Percentiles rank a stretch among this genome's conserved stretches.
Conservation (phyloP, 805 yeast species). For the Metschnikowia sp. region DNA sequence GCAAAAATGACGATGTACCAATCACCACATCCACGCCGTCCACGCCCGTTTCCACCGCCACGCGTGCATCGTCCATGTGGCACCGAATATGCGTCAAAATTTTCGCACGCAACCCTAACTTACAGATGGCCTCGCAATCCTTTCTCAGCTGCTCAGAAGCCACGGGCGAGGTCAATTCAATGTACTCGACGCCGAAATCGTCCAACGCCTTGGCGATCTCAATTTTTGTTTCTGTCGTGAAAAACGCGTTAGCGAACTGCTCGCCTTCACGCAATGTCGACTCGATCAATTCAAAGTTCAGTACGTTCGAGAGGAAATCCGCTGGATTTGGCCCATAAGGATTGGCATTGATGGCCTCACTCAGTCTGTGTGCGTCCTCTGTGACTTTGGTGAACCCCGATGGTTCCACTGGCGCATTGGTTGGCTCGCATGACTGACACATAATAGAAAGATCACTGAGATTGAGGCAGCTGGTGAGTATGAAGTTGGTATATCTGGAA, state of each 20-base stretch:
- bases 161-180: slow-evolving; percentile 95
- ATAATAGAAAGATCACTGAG: background rate
- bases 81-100: slow-evolving; percentile 95
- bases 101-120: slow-evolving; percentile 92
- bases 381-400: slow-evolving; percentile 35
- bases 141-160: slow-evolving; percentile 90
- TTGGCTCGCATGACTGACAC: slow-evolving; percentile 4
- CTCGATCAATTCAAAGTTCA: slow-evolving; percentile 86
- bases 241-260: slow-evolving; percentile 97
- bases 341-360: slow-evolving; percentile 36
- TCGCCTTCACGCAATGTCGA: slow-evolving; percentile 97
- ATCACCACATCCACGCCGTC: slow-evolving; percentile 99
- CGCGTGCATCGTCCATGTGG: slow-evolving; percentile 97
- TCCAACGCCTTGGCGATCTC: slow-evolving; percentile 96
- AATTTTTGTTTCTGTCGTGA: slow-evolving; percentile 89
- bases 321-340: slow-evolving; percentile 97
- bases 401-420: slow-evolving; percentile 14
- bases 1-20: slow-evolving; percentile 92
- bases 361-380: slow-evolving; percentile 31
- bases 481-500: too few relatives aligned
- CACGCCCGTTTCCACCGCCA: slow-evolving; percentile 97
- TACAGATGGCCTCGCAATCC: slow-evolving; percentile 98
- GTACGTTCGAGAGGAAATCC: slow-evolving; percentile 86
- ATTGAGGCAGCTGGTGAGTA: too few relatives aligned
- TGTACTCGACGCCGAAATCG: slow-evolving; percentile 97